phyloP scores from a whole-genome alignment of 2,329 filamentous ascomycete genomes.

The Elsinoe arachidis region DNA sequence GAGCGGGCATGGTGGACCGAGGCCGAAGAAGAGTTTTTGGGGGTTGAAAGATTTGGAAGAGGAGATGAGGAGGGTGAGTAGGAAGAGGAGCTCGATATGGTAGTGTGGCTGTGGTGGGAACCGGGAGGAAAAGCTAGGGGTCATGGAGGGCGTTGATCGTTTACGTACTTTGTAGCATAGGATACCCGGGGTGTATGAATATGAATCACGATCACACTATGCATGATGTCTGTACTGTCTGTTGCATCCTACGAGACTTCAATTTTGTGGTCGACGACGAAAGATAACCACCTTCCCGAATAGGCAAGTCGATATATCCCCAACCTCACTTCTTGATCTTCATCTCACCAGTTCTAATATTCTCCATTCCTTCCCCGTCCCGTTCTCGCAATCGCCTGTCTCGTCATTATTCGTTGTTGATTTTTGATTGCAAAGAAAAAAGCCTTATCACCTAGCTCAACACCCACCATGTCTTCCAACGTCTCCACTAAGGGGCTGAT shows the following conservation, averaged over 20 bases:
- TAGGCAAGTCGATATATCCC: background rate
- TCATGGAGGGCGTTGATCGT: background rate
- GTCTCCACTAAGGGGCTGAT: conserved; percentile 13
- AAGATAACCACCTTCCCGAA: background rate
- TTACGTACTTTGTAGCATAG: background rate
- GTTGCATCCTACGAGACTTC: background rate
- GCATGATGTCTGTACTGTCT: background rate
- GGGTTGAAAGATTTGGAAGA: conserved; percentile 27
- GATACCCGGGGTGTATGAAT: background rate
- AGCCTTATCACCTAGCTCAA: no score
- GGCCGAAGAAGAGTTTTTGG: conserved; percentile 32
- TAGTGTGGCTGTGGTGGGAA: background rate
- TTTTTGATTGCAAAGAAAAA: no score
- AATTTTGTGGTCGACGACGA: background rate
- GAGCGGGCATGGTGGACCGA: conserved; percentile 7
- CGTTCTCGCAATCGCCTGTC: no score
- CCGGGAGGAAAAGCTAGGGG: background rate
- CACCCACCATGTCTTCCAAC: background rate
- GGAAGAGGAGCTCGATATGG: conserved; percentile 20
- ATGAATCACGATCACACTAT: background rate
- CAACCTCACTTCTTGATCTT: background rate
- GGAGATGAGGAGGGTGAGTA: conserved; percentile 19
- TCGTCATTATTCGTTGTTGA: no score
- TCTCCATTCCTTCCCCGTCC: background rate
- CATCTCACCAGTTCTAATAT: background rate